Evolutionary conservation across 164 flowering plant genomes (phyloP), one percentile per base, ranked within the genome.

Genomic region (Aristolochia californica): DNA sequence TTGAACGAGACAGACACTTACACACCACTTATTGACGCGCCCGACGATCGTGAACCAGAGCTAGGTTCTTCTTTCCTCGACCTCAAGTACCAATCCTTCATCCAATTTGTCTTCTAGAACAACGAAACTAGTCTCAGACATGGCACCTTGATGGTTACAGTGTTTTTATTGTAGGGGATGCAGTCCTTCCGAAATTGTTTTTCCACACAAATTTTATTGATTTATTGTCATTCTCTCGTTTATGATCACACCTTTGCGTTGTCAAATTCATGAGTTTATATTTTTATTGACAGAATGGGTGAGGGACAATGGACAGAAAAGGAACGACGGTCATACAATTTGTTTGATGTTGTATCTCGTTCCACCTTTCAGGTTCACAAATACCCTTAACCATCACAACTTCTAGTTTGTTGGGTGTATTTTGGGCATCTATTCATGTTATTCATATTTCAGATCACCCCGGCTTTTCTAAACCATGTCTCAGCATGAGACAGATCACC

Each of bases 311-410:
- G 96, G 96, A 72, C 88, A 5, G 85, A 85, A 62, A 77, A 73
- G 53, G 85, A 84, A 79, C 74, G 93, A 60, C 90, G 88, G 1
- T 79, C 88, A 18, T 85, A 88, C 51, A 88, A 88, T 62, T 82
- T 81, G 60, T 85, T 90, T 88, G 96, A 88, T 67, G 96, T 84
- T 44, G 74, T 88, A 53, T 88, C 93, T 52, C 85, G 96, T 22
- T 27, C 74, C 53, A 82, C 93, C 23, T 63, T 61, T 28, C 93
- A 88, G 88, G 96, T 83, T 67, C 21, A 8, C 22, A 21, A 20
- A 24, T 20, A 17, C 11, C 1, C 5, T 17, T 2, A 28, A 28
- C 34, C 34, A 28, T 3, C 34, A 28, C 34, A 28, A 28, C 34
- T 28, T 28, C 34, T 28, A 7, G 3, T 28, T n/a, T n/a, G n/a